phyloP scores from a whole-genome alignment of 768 basidiomycete genomes.

The Xerocomellus amylosporus region DNA sequence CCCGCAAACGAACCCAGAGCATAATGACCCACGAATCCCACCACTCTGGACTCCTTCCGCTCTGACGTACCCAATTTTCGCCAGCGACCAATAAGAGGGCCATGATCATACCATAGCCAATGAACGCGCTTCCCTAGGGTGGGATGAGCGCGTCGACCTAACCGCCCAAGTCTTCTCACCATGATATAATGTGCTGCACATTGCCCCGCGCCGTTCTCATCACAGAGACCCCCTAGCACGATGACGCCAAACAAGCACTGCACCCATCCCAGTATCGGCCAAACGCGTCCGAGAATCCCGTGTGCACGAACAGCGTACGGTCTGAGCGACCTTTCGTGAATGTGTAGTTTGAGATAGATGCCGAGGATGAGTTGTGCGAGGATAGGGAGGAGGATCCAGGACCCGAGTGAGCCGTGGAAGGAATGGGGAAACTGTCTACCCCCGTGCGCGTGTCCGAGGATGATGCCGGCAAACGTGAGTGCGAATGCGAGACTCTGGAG shows the following conservation, averaged over 20 bases:
- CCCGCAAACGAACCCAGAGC: conserved; percentile 44
- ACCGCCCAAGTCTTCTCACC: conserved; percentile 33
- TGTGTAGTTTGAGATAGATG: conserved; percentile 89
- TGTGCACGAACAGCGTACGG: conserved; percentile 70
- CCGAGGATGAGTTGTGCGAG: conserved; percentile 67
- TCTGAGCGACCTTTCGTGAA: conserved; percentile 72
- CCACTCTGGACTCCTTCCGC: conserved; percentile 75
- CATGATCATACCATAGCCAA: conserved; percentile 82
- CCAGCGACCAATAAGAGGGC: conserved; percentile 74
- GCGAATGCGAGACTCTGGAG: conserved; percentile 63
- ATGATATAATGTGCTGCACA: conserved; percentile 88
- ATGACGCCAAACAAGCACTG: conserved; percentile 88
- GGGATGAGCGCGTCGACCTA: conserved; percentile 9
- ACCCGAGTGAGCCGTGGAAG: conserved; percentile 67
- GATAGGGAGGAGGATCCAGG: conserved; percentile 55
- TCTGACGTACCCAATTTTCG: conserved; percentile 71
- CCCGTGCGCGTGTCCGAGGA: conserved; percentile 83
- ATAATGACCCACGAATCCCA: conserved; percentile 74
- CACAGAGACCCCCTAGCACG: conserved; percentile 23
- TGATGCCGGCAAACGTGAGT: conserved; percentile 68
- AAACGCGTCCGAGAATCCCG: conserved; percentile 77
- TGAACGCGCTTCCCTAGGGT: conserved; percentile 74
- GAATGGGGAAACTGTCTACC: conserved; percentile 76
- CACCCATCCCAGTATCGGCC: conserved; percentile 83
- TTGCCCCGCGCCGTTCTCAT: conserved; percentile 63